Evolutionary conservation across 2,329 filamentous ascomycete genomes (phyloP), one percentile per base, ranked within the genome.

Genomic region (Ceratocystis diversiconidia): DNA sequence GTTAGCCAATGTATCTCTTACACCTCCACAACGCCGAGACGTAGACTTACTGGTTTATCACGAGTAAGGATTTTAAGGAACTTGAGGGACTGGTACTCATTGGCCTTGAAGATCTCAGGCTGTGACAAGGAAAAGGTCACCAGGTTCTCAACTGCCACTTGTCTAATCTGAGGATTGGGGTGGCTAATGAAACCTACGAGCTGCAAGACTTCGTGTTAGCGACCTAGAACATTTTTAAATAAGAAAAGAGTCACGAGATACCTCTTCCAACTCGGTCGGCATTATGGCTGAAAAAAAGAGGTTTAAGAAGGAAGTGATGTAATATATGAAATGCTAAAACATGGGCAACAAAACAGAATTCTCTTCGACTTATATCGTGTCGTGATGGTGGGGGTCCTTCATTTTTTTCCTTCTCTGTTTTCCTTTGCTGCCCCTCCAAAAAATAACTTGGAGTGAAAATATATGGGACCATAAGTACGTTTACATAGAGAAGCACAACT

Each of bases 171-270:
- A 52, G 90, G 90, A 74, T 95, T 96, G 68, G 89, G 89, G 77
- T 95, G 88, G 75, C 89, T 88, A 67, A 97, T 88, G 76, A 97
- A 96, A 74, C 91, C 90, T 68, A 96, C 90, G 64, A 96, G 85
- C 90, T 95, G 70, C 60, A 36, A 59, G 50, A 61, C 52, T 57
- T 50, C n/a, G 55, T 41, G 60, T 68, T 68, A 68, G 65, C 10
- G 41, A 63, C 19, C 36, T 46, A 12, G 36, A n/a, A 50, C 28
- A 44, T n/a, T 25, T 41, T 32, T 1, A 30, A 57, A 25, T 57
- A 28, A 25, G 6, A 57, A 19, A 30, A 7, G 6, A 25, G 22
- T 12, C 12, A 19, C 48, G 5, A 22, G 67, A 52, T 78, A 89
- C 88, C 77, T 91, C 87, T 77, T 90, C 87, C 57, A 91, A 75